Evolutionary conservation across 306 rosid genomes (phyloP).

Genomic region (Vigna trinervia): DNA sequence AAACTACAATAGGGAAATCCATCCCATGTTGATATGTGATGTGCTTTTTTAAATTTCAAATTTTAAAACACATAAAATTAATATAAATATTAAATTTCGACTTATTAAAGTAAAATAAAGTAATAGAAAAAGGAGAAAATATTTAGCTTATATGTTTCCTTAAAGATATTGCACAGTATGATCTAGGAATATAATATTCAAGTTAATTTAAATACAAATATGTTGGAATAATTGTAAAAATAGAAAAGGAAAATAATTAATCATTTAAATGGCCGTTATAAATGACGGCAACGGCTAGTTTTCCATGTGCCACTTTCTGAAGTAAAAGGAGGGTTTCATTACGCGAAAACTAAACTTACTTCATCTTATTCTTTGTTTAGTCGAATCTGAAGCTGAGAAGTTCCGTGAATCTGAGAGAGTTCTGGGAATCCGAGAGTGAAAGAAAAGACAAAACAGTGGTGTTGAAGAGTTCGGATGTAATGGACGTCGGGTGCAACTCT

Average conservation of each 20-base stretch:
- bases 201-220: conserved; percentile 5
- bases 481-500: conserved; percentile 68
- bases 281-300: conserved; percentile 46
- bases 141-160: too few relatives aligned
- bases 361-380: background rate
- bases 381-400: background rate
- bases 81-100: too few relatives aligned
- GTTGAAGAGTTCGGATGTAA: background rate
- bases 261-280: conserved; percentile 35
- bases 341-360: background rate
- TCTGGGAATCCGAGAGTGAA: background rate
- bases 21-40: too few relatives aligned
- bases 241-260: background rate
- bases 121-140: too few relatives aligned
- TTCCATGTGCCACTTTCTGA: background rate
- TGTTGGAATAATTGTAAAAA: background rate
- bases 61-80: too few relatives aligned
- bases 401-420: background rate
- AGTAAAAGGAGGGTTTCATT: conserved; percentile 8
- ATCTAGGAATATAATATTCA: background rate
- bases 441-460: background rate
- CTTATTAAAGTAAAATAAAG: too few relatives aligned
- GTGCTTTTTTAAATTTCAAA: too few relatives aligned
- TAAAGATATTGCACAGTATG: background rate
- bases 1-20: too few relatives aligned